phyloP scores from a whole-genome alignment of 495 filamentous ascomycete genomes.

The Recurvomyces mirabilis region DNA sequence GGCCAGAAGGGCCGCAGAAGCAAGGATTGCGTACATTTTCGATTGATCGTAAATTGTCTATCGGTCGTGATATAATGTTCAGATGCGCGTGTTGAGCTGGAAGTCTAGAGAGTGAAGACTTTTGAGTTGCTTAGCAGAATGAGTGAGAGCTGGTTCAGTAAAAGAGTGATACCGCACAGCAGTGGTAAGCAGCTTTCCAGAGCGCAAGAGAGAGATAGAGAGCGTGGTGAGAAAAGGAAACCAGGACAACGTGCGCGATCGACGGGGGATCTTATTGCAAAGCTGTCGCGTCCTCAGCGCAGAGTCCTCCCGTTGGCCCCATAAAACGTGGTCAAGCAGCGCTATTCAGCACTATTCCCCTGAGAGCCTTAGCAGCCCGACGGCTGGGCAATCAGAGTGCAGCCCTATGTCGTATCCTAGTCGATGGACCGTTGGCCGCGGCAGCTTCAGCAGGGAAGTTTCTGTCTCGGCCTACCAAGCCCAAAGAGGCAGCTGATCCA shows the following conservation, averaged over 20 bases:
- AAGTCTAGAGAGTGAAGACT: conserved; percentile 13
- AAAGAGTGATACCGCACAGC: conserved; percentile 17
- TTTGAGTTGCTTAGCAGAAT: conserved; percentile 1
- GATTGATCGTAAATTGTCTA: background rate
- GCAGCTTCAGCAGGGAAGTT: conserved; percentile 4
- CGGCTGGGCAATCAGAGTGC: conserved; percentile 7
- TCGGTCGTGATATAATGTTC: background rate
- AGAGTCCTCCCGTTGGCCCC: background rate
- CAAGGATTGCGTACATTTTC: conserved; percentile 9
- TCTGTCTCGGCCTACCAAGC: background rate
- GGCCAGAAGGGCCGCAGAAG: conserved; percentile 14
- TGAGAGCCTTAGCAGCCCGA: background rate
- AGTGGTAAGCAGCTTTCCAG: conserved; percentile 16
- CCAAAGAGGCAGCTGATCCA: background rate
- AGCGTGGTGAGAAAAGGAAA: conserved; percentile 6
- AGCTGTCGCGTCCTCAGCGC: background rate
- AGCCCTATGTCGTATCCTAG: conserved; percentile 5
- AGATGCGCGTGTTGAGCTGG: background rate
- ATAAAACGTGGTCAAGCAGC: conserved; percentile 15
- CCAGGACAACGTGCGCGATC: background rate
- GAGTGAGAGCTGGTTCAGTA: background rate
- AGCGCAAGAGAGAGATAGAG: conserved; percentile 11
- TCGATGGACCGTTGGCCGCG: background rate
- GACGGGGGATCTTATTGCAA: conserved; percentile 2
- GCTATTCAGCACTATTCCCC: too few relatives aligned